phyloP scores from a whole-genome alignment of 129 eudicot species.

The Flaveria brownii region DNA sequence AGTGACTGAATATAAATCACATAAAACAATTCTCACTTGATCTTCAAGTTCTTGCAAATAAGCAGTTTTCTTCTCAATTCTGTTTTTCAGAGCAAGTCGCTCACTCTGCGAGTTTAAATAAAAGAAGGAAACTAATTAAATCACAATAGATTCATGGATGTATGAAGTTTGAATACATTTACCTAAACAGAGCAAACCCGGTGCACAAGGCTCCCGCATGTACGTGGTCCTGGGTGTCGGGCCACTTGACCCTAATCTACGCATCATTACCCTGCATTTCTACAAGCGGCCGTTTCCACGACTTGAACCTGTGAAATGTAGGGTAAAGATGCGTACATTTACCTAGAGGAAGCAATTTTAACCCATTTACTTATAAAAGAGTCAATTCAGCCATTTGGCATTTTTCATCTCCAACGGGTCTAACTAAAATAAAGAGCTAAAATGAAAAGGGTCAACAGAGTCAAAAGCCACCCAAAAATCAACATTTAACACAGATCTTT shows the following conservation, averaged over 20 bases:
- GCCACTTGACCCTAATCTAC: no score
- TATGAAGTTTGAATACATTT: background rate
- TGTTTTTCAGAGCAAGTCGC: conserved; percentile 54
- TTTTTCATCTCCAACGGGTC: background rate
- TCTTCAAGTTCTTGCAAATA: conserved; percentile 79
- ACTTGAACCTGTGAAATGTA: background rate
- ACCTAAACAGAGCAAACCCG: background rate
- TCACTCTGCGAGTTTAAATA: conserved; percentile 48
- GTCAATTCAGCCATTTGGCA: background rate
- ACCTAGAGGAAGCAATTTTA: background rate
- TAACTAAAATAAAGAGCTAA: background rate
- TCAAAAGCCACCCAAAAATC: background rate
- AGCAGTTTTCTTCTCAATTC: conserved; percentile 72
- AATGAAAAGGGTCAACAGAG: background rate
- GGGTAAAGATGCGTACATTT: background rate
- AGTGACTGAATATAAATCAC: background rate
- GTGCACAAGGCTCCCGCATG: no score
- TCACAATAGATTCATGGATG: background rate
- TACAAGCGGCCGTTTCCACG: no score
- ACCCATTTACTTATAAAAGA: background rate
- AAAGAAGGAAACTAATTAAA: background rate
- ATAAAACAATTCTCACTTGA: conserved; percentile 51
- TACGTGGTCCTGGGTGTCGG: no score
- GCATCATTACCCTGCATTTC: no score
- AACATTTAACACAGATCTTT: background rate